Evolutionary conservation across 257 asterid genomes (phyloP).

Genomic region (Lithospermum erythrorhizon): DNA sequence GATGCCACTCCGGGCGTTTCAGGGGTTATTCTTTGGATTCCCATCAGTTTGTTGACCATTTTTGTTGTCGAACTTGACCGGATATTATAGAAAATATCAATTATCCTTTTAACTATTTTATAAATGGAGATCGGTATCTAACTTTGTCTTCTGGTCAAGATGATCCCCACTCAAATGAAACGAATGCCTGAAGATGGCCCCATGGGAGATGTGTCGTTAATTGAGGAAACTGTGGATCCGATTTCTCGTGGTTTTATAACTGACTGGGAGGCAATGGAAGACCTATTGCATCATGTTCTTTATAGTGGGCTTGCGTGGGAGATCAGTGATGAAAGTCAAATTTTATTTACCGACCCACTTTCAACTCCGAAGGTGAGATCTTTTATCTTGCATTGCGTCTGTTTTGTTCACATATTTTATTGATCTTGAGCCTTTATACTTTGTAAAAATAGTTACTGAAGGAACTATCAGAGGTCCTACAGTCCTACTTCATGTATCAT

Average conservation of each 20-base stretch:
- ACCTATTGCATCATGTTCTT: constrained; percentile 63
- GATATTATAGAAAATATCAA: too few species aligned
- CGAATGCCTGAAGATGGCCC: constrained; percentile 58
- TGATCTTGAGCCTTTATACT: too few species aligned
- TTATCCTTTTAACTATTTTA: too few species aligned
- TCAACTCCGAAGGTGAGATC: constrained; percentile 72
- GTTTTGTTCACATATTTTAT: not conserved
- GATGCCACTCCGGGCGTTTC: too few species aligned
- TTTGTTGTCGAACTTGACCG: too few species aligned
- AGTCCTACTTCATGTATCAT: too few species aligned
- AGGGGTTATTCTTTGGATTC: too few species aligned
- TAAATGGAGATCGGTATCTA: not conserved
- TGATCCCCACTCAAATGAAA: constrained; percentile 78
- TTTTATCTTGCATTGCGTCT: not conserved
- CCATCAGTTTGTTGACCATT: too few species aligned
- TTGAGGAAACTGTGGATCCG: constrained; percentile 65
- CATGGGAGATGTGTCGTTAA: constrained; percentile 37
- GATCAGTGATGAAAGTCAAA: constrained; percentile 91
- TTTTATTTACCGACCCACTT: constrained; percentile 89
- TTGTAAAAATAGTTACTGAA: too few species aligned
- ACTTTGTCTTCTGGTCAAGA: constrained; percentile 24
- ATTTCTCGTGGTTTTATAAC: constrained; percentile 69
- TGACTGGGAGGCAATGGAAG: constrained; percentile 99
- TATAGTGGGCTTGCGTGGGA: constrained; percentile 92
- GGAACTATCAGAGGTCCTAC: too few species aligned